phyloP scores from a whole-genome alignment of 441 rosid species.

The Pelargonium citronellum region DNA sequence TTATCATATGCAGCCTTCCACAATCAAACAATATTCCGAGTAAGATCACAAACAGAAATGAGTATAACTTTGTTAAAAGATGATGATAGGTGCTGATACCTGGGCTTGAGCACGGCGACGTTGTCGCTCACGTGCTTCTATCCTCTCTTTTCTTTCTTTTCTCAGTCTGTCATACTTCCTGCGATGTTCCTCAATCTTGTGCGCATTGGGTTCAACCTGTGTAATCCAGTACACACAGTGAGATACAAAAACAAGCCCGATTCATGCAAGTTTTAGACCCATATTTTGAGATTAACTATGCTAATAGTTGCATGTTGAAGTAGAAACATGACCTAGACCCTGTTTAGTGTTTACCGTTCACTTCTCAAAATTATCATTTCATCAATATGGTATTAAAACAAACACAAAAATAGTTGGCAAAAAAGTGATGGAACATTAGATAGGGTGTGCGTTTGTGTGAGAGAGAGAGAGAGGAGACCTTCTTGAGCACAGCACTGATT shows the following conservation, averaged over 20 bases:
- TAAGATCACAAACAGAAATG: neutral
- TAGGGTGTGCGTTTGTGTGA: neutral
- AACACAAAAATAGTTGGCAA: no score
- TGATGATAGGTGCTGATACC: conserved; percentile 32
- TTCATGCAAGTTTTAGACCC: neutral
- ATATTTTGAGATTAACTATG: no score
- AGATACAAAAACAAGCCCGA: neutral
- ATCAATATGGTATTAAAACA: no score
- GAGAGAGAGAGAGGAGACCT: conserved; percentile 36
- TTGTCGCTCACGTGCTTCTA: conserved; percentile 60
- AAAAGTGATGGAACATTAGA: no score
- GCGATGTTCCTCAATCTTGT: conserved; percentile 80
- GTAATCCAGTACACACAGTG: conserved; percentile 13
- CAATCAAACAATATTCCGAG: conserved; percentile 4
- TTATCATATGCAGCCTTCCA: conserved; percentile 85
- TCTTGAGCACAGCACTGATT: conserved; percentile 68
- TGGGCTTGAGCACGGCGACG: conserved; percentile 86
- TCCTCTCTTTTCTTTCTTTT: conserved; percentile 78
- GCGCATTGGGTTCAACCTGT: conserved; percentile 93
- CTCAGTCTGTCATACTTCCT: conserved; percentile 82
- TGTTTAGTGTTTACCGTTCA: no score
- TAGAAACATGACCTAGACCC: no score
- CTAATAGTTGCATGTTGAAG: no score
- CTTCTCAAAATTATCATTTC: no score
- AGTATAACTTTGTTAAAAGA: conserved; percentile 11